Evolutionary conservation across 2,329 filamentous ascomycete genomes (phyloP), one percentile per base, ranked within the genome.

Genomic region (Xylariaceae sp.): DNA sequence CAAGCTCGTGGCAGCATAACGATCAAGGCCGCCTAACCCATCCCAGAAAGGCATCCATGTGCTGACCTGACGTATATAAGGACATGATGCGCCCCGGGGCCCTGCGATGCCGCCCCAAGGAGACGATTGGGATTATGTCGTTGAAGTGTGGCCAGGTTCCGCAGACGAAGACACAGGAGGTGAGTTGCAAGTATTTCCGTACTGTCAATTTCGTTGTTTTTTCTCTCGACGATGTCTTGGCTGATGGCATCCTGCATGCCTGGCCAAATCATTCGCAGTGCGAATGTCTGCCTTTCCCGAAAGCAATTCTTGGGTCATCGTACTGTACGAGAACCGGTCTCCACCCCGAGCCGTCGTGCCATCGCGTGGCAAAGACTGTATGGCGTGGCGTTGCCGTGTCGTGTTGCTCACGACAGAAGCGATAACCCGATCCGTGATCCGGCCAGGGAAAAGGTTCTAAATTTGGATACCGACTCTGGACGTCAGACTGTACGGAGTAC

Each of bases 111-210:
- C 5, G 13, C 10, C 51, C 5, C 23, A 18, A 13, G 56, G 34
- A 2, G 58, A 49, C 9, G 51, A 64, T 7, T 71, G 68, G 68
- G 64, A 68, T 23, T 70, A 69, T 37, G 65, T 60, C n/a, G 58
- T 70, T n/a, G 65, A 70, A 54, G 68, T 70, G 0, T 65, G 61
- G 64, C 69, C 68, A 30, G 64, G 59, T 50, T 13, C 62, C 51
- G 23, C 9, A 23, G 65, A 67, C 30, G 45, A 56, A 47, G 47
- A 59, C 48, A 23, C 53, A 51, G 50, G 44, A 58, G 53, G 69
- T 67, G 57, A 64, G 67, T 67, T 50, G 54, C n/a, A 15, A 8
- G 18, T 44, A 53, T 53, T 18, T 18, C 17, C 17, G 17, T 18
- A 18, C 17, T 2, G 17, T 18, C 17, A 18, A 13, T 58, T 30